phyloP scores from a whole-genome alignment of 768 basidiomycete genomes.

The Phaffia australis region DNA sequence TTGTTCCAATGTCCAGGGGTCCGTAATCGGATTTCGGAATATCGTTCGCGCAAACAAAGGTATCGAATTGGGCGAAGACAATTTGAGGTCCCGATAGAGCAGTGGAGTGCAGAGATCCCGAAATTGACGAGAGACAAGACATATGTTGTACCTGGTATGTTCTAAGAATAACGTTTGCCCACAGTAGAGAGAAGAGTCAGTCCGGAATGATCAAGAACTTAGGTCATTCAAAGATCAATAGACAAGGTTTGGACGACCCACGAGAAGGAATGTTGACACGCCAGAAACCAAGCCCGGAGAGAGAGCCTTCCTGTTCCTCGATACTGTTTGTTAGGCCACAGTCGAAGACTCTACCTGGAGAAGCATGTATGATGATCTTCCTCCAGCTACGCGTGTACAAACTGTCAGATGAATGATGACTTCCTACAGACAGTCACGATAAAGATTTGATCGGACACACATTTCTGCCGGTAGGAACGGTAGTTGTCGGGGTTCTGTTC shows the following conservation, averaged over 20 bases:
- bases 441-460: no score
- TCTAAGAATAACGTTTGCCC: background rate
- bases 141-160: slow-evolving; percentile 14
- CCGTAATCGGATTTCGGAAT: background rate
- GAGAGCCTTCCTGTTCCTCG: slow-evolving; percentile 7
- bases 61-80: background rate
- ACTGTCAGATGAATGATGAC: no score
- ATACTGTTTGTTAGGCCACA: slow-evolving; percentile 7
- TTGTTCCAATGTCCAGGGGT: background rate
- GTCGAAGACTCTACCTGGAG: slow-evolving; percentile 11
- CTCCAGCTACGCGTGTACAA: no score
- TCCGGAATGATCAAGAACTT: background rate
- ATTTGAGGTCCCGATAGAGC: slow-evolving; percentile 19
- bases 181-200: background rate
- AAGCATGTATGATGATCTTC: slow-evolving; percentile 12
- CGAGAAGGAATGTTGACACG: slow-evolving; percentile 1
- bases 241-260: background rate
- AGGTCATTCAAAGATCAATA: background rate
- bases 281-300: slow-evolving; percentile 23
- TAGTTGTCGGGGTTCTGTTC: no score
- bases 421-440: no score
- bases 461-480: no score
- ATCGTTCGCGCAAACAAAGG: slow-evolving; percentile 2
- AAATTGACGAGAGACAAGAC: slow-evolving; percentile 7
- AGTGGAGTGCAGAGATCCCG: slow-evolving; percentile 11